Conservation (phyloP, 768 basidiomycete genomes). For the Boletus rufocinnamomeus region DNA sequence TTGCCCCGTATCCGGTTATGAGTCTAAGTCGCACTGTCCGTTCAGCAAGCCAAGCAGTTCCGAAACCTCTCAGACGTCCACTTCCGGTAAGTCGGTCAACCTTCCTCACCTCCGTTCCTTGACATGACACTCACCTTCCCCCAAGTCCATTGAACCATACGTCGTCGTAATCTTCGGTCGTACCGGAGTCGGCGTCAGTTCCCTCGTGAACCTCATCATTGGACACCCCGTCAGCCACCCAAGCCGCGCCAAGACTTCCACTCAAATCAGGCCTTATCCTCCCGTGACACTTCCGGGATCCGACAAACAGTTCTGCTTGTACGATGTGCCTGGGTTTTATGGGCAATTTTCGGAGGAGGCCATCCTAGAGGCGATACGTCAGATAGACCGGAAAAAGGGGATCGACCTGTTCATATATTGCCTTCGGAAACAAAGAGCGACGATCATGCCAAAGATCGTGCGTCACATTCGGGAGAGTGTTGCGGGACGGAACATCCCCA, state of each 20-base stretch:
- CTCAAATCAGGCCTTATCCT: not conserved
- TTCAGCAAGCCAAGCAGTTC: not conserved
- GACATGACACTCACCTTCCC: not conserved
- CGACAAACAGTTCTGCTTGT: constrained; percentile 13
- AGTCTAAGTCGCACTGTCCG: not conserved
- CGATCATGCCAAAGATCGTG: constrained; percentile 15
- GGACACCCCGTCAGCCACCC: constrained; percentile 23
- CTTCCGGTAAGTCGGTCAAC: constrained; percentile 2
- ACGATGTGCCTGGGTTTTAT: constrained; percentile 26
- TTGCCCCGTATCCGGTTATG: not conserved
- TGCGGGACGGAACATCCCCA: constrained; percentile 8
- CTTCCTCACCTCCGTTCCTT: not conserved
- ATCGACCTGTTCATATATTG: constrained; percentile 32
- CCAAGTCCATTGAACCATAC: constrained; percentile 12
- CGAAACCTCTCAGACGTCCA: not conserved
- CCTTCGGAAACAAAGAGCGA: constrained; percentile 21
- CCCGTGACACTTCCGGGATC: not conserved
- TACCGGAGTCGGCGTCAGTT: constrained; percentile 33
- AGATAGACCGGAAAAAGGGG: constrained; percentile 15
- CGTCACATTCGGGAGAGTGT: constrained; percentile 6
- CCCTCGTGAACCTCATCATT: constrained; percentile 30
- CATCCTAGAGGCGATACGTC: constrained; percentile 19
- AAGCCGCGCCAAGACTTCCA: constrained; percentile 6
- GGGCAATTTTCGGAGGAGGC: constrained; percentile 6
- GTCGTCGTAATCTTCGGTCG: constrained; percentile 33